phyloP scores from a whole-genome alignment of 208 protist species.

The Acanthamoeba pearcei region DNA sequence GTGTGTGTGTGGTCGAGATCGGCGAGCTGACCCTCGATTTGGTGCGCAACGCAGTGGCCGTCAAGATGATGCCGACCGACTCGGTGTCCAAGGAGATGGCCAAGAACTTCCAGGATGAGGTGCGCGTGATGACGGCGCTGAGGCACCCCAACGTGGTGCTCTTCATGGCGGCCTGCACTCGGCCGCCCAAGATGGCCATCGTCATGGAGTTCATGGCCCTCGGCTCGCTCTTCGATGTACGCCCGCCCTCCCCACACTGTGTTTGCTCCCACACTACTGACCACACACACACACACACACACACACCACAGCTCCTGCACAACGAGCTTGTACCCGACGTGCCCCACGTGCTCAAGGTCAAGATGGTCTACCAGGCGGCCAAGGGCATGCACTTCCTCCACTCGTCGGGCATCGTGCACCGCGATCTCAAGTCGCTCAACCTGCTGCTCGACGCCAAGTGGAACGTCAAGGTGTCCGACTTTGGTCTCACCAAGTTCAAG shows the following conservation, averaged over 20 bases:
- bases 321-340: constrained; percentile 22
- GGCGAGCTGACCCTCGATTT: too few relatives aligned
- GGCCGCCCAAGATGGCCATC: constrained; percentile 12
- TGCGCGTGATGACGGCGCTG: not conserved
- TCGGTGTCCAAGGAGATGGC: not conserved
- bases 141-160: constrained; percentile 39
- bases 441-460: constrained; percentile 44
- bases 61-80: constrained; percentile 29
- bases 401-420: constrained; percentile 27
- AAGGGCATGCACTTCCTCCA: constrained; percentile 64
- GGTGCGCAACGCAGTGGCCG: not conserved
- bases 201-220: constrained; percentile 51
- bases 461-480: constrained; percentile 14
- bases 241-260: too few relatives aligned
- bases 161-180: not conserved
- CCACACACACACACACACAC: too few relatives aligned
- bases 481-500: not conserved
- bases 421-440: constrained; percentile 58
- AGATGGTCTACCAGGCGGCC: constrained; percentile 59
- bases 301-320: not conserved
- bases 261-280: too few relatives aligned
- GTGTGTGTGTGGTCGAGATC: too few relatives aligned
- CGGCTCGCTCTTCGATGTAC: not conserved
- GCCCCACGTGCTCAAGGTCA: too few relatives aligned
- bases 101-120: constrained; percentile 32